Base-by-base conservation (phyloP, 225 moss, liverwort and hornwort species). In the Pseudoscleropodium purum region DNA sequence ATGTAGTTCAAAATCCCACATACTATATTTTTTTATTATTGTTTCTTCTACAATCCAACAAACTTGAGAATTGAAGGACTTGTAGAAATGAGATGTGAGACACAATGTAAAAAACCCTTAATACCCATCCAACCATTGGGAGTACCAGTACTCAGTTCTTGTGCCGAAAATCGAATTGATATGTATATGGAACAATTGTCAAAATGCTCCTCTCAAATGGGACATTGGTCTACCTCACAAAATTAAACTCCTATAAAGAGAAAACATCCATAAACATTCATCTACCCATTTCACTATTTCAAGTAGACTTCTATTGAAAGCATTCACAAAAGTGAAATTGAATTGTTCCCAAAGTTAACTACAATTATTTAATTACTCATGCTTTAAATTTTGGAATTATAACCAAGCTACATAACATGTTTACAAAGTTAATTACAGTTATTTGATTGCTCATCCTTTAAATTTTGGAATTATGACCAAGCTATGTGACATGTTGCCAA, bases 251-350 rank as follows among this genome's bases (percentile, higher is more conserved):
- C 5, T 25, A 8, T 15, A 25, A 41, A 26, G 9, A 2, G 0
- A 41, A 73, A 43, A 73, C 16, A 27, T 1, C 9, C 16, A 15
- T 9, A 73, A 23, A 9, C 5, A 0, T 16, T 1, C 1, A 0
- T 5, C 9, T 73, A 27, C 0, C 10, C 9, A 43, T 29, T 73
- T 6, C 0, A 54, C 26, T 45, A 45, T 45, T 1, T 5, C 43
- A 73, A 43, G 1, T 27, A 73, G 15, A 43, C 26, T 73, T 72
- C 5, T 16, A 5, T 26, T 73, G 5, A 73, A 41, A 43, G 16
- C 17, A 19, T 56, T 51, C 10, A 51, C 51, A 51, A 51, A 51
- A 51, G 51, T 51, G 11, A 51, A 51, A 51, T 51, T 4, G 4
- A 18, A 18, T 5, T 6, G 5, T 54, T 54, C 52, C 10, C 51